Conservation (phyloP, 176 grass and related monocot genomes). For the Musa acuminata region DNA sequence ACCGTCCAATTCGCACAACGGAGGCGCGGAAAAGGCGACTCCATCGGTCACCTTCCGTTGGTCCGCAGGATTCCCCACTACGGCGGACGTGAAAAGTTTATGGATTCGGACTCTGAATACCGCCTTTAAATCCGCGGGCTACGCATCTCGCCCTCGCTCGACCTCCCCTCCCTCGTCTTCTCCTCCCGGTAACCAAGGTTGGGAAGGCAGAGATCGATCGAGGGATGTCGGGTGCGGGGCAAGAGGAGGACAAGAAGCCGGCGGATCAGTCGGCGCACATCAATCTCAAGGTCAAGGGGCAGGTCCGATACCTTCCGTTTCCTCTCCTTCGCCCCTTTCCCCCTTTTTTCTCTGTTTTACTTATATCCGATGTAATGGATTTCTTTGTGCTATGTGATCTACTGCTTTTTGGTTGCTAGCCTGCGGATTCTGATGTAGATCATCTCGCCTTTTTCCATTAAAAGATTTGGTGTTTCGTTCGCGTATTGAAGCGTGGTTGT, state of each 20-base stretch:
- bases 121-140: neutral
- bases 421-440: neutral
- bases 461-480: neutral
- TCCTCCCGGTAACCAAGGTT: neutral
- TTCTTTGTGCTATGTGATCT: neutral
- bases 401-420: neutral
- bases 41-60: neutral
- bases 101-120: neutral
- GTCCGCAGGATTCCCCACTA: neutral
- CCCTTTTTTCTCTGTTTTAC: neutral
- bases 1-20: neutral
- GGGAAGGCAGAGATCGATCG: neutral
- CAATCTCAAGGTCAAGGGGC: conserved; percentile 7
- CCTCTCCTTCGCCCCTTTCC: neutral
- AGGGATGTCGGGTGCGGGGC: neutral
- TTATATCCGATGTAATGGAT: neutral
- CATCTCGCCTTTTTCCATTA: neutral
- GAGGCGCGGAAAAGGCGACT: neutral
- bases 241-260: conserved; percentile 9
- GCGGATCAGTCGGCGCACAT: conserved; percentile 5
- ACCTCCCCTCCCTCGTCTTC: neutral
- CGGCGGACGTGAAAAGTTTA: neutral
- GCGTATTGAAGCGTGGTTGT: too few species aligned
- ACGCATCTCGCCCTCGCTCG: neutral
- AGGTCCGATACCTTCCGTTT: neutral